Evolutionary conservation across 73 alveolate species (phyloP).

Genomic region (Paramecium pentaurelia): DNA sequence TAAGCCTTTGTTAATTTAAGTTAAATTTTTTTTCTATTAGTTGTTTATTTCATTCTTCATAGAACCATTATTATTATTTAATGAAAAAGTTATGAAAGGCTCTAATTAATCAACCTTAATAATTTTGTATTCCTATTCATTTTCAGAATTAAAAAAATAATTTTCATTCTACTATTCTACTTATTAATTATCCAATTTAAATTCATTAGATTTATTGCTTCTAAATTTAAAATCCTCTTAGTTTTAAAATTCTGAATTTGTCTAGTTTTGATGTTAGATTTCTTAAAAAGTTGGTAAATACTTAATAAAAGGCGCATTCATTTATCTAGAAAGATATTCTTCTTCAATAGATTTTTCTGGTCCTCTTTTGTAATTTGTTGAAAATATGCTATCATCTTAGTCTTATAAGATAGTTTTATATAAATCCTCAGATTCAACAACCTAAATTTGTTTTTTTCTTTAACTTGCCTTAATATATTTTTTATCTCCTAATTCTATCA

Average conservation of each 20-base stretch:
- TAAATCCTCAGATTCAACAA: not conserved
- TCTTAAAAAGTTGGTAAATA: not conserved
- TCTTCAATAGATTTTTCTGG: not conserved
- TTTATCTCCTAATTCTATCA: not conserved
- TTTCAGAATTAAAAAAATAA: not conserved
- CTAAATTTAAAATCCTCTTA: not conserved
- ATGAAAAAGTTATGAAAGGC: not conserved
- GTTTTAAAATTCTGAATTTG: not conserved
- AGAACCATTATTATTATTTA: not conserved
- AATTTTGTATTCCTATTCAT: not conserved
- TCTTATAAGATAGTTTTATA: not conserved
- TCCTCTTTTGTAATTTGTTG: not conserved
- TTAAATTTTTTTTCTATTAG: not conserved
- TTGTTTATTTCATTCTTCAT: not conserved
- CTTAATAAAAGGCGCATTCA: not conserved
- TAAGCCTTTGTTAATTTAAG: not conserved
- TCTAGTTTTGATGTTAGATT: not conserved
- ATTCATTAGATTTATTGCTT: not conserved
- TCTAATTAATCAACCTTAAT: not conserved
- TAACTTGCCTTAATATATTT: not conserved
- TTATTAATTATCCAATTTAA: not conserved
- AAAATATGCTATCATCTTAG: not conserved
- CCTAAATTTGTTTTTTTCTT: not conserved
- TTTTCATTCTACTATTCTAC: not conserved
- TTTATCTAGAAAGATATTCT: not conserved